Evolutionary conservation across 768 basidiomycete species (phyloP).

Genomic region (Stropharia rugosoannulata): DNA sequence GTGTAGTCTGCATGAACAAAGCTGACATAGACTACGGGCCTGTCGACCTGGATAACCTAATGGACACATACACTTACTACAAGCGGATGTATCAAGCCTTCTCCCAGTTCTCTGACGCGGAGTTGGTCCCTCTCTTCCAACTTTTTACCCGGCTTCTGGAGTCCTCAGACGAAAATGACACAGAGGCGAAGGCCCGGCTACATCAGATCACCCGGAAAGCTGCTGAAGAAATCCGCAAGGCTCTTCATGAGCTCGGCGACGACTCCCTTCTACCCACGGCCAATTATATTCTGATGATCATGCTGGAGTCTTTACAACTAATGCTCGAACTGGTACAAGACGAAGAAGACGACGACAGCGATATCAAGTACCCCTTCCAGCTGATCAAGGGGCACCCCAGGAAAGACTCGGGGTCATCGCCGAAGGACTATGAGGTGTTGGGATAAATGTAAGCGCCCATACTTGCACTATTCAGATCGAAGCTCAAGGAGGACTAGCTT

Average conservation of each 20-base stretch:
- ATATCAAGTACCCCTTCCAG: constrained; percentile 24
- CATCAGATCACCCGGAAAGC: constrained; percentile 23
- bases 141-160: constrained; percentile 23
- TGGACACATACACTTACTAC: constrained; percentile 24
- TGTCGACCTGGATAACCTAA: constrained; percentile 24
- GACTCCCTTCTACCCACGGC: constrained; percentile 18
- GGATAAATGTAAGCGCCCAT: constrained; percentile 13
- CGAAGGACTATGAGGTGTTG: constrained; percentile 32
- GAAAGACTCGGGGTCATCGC: constrained; percentile 23
- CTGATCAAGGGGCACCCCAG: constrained; percentile 21
- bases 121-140: constrained; percentile 22
- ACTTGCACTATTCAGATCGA: not conserved
- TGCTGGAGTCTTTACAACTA: constrained; percentile 19
- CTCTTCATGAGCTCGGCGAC: constrained; percentile 21
- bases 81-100: constrained; percentile 23
- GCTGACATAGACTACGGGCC: constrained; percentile 24
- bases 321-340: constrained; percentile 24
- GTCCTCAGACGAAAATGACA: constrained; percentile 11
- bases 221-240: constrained; percentile 28
- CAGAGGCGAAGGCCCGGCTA: constrained; percentile 17
- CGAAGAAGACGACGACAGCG: constrained; percentile 22
- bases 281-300: constrained; percentile 20
- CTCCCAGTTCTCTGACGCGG: constrained; percentile 14
- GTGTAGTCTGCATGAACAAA: constrained; percentile 30
- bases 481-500: not conserved